These are phyloP conservation scores for Cladosporium sp. DNA, from an alignment of 2,329 filamentous ascomycete genomes.

Conservation along the genomic window DNA sequence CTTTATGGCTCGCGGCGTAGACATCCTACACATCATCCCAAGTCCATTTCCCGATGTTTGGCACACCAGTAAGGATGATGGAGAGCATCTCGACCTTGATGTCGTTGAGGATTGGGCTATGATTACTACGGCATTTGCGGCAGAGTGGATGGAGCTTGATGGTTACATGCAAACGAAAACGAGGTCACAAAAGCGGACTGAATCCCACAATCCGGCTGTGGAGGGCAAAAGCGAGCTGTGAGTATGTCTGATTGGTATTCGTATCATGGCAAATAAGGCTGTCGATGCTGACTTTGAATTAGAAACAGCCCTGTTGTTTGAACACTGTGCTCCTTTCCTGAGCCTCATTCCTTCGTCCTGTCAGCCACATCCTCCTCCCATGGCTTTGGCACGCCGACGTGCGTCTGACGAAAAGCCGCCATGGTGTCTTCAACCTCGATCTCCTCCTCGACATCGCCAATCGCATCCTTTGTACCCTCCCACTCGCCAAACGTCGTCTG, in stretches of 20 bases:
- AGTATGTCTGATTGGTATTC: constrained; percentile 3
- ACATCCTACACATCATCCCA: constrained; percentile 85
- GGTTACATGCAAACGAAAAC: constrained; percentile 32
- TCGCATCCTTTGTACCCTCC: no score
- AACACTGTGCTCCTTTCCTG: no score
- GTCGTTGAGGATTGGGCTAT: constrained; percentile 84
- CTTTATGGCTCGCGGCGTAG: constrained; percentile 80
- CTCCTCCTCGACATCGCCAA: no score
- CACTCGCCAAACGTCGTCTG: no score
- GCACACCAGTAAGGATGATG: constrained; percentile 82
- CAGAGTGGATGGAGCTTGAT: constrained; percentile 88
- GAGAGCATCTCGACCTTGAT: constrained; percentile 71
- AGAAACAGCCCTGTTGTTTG: no score
- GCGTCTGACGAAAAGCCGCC: constrained; percentile 3
- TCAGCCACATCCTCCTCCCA: no score
- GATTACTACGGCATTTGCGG: constrained; percentile 76
- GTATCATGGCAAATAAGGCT: no score
- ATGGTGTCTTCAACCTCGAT: no score
- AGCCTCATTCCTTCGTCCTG: no score
- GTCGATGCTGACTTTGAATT: no score
- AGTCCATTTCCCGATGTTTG: constrained; percentile 76
- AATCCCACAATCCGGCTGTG: background rate
- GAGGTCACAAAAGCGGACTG: background rate
- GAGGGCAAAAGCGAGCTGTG: constrained; percentile 8
- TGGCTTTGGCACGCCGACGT: background rate